phyloP scores from a whole-genome alignment of 495 filamentous ascomycete genomes.

The Aspergillus campestris region DNA sequence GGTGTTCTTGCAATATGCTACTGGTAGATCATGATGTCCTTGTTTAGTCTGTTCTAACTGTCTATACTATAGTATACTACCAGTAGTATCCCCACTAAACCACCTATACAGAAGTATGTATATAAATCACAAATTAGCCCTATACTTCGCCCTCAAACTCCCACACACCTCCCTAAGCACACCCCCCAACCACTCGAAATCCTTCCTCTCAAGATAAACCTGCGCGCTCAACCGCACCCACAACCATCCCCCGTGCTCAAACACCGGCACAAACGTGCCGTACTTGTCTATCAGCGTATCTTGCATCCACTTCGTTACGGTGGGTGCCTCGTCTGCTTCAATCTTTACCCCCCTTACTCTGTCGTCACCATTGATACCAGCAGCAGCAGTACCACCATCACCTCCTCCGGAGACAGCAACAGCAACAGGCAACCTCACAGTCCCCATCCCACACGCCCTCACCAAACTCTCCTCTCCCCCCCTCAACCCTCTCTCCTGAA shows the following conservation, averaged over 20 bases:
- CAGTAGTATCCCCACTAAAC: too few relatives aligned
- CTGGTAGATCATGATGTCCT: too few relatives aligned
- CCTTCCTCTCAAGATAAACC: conserved; percentile 65
- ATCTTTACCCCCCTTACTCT: conserved; percentile 18
- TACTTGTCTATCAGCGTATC: conserved; percentile 47
- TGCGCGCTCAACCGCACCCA: conserved; percentile 74
- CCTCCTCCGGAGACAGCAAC: conserved; percentile 19
- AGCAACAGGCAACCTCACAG: conserved; percentile 63
- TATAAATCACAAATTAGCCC: background rate
- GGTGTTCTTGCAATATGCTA: too few relatives aligned
- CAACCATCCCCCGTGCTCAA: conserved; percentile 46
- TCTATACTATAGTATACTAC: too few relatives aligned
- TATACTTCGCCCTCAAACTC: conserved; percentile 48
- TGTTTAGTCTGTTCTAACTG: too few relatives aligned
- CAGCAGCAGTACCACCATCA: background rate
- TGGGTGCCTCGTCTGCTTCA: conserved; percentile 19
- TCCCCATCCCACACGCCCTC: conserved; percentile 50
- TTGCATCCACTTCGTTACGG: conserved; percentile 49
- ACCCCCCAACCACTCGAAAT: conserved; percentile 65
- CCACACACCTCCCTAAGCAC: conserved; percentile 54
- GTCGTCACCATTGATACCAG: background rate
- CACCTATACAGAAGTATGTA: background rate
- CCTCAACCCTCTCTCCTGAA: conserved; percentile 37
- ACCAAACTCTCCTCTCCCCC: conserved; percentile 44
- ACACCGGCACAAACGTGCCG: conserved; percentile 61